Evolutionary conservation across 2,329 filamentous ascomycete genomes (phyloP), one percentile per base, ranked within the genome.

Genomic region (Xylaria sp.): DNA sequence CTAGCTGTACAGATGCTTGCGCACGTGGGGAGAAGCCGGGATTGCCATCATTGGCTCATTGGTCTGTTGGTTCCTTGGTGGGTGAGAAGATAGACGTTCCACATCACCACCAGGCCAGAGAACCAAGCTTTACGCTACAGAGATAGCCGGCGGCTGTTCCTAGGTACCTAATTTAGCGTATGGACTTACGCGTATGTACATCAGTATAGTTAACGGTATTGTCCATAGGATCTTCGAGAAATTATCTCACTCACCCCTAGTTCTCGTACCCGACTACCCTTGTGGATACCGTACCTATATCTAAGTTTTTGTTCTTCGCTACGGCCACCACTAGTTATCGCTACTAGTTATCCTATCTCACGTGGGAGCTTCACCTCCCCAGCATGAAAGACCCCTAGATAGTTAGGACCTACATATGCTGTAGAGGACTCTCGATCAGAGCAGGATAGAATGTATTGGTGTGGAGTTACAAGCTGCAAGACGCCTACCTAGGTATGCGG

Each of bases 1-100:
- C n/a, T 55, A 34, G 56, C 36, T 48, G 60, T 42, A 42, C 64
- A 54, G 39, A 36, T 19, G 32, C 51, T 4, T n/a, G 53, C 53
- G 24, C 32, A 55, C 53, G 53, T 39, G 53, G 53, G 53, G n/a
- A 7, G 50, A 27, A 11, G 17, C 17, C 53, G 5, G 32, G 53
- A 6, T 4, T 21, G n/a, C 17, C 53, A 27, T 53, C 24, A 55
- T 55, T 55, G 42, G 42, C 34, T 36, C 34, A 36, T 36, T 36
- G 34, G 34, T 11, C 11, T 36, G 34, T 36, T 36, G 34, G 34
- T 3, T 6, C 34, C 7, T 8, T 11, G 50, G 50, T 53, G 5
- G 50, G 32, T 53, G 50, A 53, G 50, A 50, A 17, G 32, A 14
- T 4, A 53, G 24, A 53, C 9, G 27, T 53, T 19, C 32, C 14